Evolutionary conservation across 2,329 filamentous ascomycete genomes (phyloP).

Genomic region (Orbilia blumenaviensis): DNA sequence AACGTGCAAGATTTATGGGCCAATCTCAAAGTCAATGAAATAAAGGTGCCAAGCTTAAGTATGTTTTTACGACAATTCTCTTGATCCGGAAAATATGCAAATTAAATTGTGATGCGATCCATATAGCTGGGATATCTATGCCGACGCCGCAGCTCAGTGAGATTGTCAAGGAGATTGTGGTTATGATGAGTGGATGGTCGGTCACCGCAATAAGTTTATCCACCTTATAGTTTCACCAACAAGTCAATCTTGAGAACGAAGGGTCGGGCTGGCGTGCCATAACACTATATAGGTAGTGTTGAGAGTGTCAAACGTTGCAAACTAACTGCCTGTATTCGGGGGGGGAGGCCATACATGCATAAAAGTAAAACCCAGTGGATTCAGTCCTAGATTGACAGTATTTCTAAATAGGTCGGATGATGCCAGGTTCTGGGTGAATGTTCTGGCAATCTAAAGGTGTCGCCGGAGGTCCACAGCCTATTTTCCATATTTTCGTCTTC

Average conservation of each 20-base stretch:
- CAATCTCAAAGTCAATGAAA: conserved; percentile 55
- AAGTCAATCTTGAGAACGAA: too few relatives aligned
- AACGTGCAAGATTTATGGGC: conserved; percentile 54
- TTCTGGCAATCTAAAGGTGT: not conserved
- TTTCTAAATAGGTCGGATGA: conserved; percentile 57
- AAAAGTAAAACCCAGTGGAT: conserved; percentile 59
- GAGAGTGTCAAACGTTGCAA: too few relatives aligned
- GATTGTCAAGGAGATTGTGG: conserved; percentile 58
- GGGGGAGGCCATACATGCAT: too few relatives aligned
- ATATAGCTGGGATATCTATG: conserved; percentile 41
- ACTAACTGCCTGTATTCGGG: too few relatives aligned
- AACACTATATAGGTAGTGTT: too few relatives aligned
- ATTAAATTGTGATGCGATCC: not conserved
- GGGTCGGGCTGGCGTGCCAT: too few relatives aligned
- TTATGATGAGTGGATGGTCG: conserved; percentile 57
- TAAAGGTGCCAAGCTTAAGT: conserved; percentile 56
- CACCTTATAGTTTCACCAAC: too few relatives aligned
- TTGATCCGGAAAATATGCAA: too few relatives aligned
- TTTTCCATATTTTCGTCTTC: too few relatives aligned
- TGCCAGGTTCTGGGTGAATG: conserved; percentile 54
- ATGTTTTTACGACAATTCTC: not conserved
- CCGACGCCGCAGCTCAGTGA: conserved; percentile 56
- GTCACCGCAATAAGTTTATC: conserved; percentile 56
- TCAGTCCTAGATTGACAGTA: conserved; percentile 57
- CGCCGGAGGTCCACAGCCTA: too few relatives aligned